phyloP scores from a whole-genome alignment of 2,329 filamentous ascomycete species.

The Sporothrix pseudoabietina region DNA sequence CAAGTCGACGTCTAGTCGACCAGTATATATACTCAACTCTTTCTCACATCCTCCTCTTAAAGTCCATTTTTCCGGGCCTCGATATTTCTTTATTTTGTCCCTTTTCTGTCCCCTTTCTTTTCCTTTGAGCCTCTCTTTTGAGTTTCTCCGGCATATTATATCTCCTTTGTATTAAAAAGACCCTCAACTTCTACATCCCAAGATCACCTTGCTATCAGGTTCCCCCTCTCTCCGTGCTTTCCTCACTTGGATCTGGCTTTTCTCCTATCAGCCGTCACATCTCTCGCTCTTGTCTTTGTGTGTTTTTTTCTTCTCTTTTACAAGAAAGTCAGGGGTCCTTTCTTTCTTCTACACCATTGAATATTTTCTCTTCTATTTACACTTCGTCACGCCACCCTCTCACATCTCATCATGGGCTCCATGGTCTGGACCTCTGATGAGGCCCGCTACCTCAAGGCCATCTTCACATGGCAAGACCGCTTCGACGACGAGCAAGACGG shows the following conservation, averaged over 20 bases:
- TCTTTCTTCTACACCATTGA: not conserved
- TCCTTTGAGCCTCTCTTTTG: too few relatives aligned
- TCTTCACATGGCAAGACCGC: conserved; percentile 46
- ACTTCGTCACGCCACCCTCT: not conserved
- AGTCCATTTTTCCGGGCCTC: conserved; percentile 7
- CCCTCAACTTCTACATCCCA: not conserved
- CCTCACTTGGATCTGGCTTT: not conserved
- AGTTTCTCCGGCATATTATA: not conserved
- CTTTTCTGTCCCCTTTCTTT: not conserved
- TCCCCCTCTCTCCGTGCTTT: not conserved
- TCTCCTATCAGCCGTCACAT: not conserved
- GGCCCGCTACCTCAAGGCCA: conserved; percentile 45
- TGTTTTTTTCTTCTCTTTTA: not conserved
- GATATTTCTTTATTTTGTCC: not conserved
- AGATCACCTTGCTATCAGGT: not conserved
- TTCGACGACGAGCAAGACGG: conserved; percentile 35
- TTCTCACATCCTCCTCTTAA: not conserved
- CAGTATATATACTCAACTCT: not conserved
- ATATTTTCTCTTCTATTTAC: not conserved
- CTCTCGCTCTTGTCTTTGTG: not conserved
- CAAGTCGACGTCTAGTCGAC: not conserved
- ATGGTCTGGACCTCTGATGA: conserved; percentile 47
- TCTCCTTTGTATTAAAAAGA: not conserved
- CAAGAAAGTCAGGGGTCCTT: not conserved
- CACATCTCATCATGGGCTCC: conserved; percentile 37